Evolutionary conservation across 2,329 filamentous ascomycete species (phyloP).

Genomic region (Scedosporium aurantiacum): DNA sequence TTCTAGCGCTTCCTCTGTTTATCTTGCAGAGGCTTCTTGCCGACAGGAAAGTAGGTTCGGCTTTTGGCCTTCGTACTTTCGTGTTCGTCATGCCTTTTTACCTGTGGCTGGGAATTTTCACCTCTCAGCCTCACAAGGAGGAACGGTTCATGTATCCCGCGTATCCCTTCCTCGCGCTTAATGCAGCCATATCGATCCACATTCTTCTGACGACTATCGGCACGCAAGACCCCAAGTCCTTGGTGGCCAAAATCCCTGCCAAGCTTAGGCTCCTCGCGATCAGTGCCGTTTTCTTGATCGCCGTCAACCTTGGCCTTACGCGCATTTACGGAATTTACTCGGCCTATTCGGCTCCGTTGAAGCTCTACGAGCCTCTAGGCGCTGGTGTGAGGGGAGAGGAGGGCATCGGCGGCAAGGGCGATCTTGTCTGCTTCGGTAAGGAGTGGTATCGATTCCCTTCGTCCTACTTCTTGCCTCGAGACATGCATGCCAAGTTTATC

Average conservation of each 20-base stretch:
- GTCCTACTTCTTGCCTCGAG: slow-evolving; percentile 79
- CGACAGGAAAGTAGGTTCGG: slow-evolving; percentile 48
- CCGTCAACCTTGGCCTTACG: slow-evolving; percentile 54
- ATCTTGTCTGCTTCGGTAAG: slow-evolving; percentile 80
- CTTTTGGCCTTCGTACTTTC: slow-evolving; percentile 62
- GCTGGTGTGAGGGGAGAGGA: slow-evolving; percentile 34
- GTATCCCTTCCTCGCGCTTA: slow-evolving; percentile 82
- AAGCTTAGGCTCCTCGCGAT: slow-evolving; percentile 61
- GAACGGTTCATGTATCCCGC: slow-evolving; percentile 98
- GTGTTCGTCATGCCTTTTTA: slow-evolving; percentile 82
- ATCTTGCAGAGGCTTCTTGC: slow-evolving; percentile 58
- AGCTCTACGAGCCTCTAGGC: slow-evolving; percentile 58
- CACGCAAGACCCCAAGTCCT: slow-evolving; percentile 51
- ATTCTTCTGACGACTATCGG: slow-evolving; percentile 68
- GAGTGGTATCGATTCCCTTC: slow-evolving; percentile 98
- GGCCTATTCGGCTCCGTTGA: slow-evolving; percentile 72
- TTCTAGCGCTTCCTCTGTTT: slow-evolving; percentile 65
- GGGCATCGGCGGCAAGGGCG: slow-evolving; percentile 45
- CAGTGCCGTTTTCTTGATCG: slow-evolving; percentile 47
- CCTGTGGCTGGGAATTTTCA: slow-evolving; percentile 88
- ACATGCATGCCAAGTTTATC: slow-evolving; percentile 78
- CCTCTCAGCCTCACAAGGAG: slow-evolving; percentile 88
- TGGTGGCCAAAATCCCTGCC: slow-evolving; percentile 62
- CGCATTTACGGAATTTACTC: slow-evolving; percentile 68
- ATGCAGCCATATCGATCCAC: slow-evolving; percentile 76